Base-by-base conservation (phyloP, 2,329 filamentous ascomycete genomes). In the Domatiomyces catenatus region DNA sequence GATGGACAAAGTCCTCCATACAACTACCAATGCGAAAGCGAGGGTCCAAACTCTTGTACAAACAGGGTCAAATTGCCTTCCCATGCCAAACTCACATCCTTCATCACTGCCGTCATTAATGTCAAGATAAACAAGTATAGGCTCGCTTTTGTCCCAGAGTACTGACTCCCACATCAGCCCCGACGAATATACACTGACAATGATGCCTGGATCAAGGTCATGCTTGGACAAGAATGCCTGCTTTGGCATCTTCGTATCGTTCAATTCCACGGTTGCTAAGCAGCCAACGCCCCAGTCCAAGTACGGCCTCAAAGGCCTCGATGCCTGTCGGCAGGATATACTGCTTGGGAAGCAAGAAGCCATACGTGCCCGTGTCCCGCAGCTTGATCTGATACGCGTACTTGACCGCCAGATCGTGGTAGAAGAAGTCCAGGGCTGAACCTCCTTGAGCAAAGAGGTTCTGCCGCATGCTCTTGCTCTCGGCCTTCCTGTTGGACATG, bases 331-430 rank as follows among this genome's bases (percentile, higher is more conserved):
- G 88, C 2, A 94, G 72, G 52, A 96, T 96, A 53, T 93, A 77
- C 51, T 92, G 83, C 51, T 78, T 82, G 0, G 92, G 92, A 3
- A 96, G 71, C 46, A 98, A 70, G 64, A 96, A 98, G 0, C 92
- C 92, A 64, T 96, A 96, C 64, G 81, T 92, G 8, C 92, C 92
- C 0, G 85, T 92, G 64, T 98, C 92, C 47, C 92, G 76, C 24
- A 98, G 72, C 69, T 96, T 96, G 68, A 83, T 83, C 71, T 96
- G 92, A 65, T 93, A 96, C 52, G 87, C 85, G 64, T 86, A 94
- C 55, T 79, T 81, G 17, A 90, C 85, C 46, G 75, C 72, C 54
- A 96, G 68, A 60, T 93, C 84, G 59, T 94, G 86, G 64, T 94
- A 94, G 67, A 98, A 94, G 80, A 86, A 96, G 67, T 96, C 92